phyloP scores from a whole-genome alignment of 805 yeast species.

The Metschnikowia anglica region DNA sequence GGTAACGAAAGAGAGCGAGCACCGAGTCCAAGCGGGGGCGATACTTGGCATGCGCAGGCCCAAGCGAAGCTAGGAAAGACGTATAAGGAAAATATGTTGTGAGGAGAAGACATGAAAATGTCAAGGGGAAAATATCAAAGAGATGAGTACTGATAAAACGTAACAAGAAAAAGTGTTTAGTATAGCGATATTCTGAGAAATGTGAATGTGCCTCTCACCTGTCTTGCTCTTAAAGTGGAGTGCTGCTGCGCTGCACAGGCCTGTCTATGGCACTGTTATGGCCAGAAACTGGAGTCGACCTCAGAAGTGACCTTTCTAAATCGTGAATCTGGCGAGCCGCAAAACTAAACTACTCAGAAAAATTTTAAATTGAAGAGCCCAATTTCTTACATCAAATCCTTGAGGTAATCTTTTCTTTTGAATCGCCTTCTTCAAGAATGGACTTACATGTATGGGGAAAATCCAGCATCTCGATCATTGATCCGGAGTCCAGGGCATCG shows the following conservation, averaged over 20 bases:
- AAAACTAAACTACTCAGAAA: background rate
- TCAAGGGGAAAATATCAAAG: too few relatives aligned
- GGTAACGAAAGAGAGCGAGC: slow-evolving; percentile 4
- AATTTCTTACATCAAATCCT: background rate
- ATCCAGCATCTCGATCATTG: slow-evolving; percentile 43
- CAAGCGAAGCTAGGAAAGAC: background rate
- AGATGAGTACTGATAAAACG: too few relatives aligned
- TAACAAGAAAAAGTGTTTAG: background rate
- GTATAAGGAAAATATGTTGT: background rate
- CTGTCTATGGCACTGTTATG: too few relatives aligned
- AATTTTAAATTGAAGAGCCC: background rate
- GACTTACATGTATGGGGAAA: slow-evolving; percentile 58
- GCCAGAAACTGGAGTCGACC: background rate
- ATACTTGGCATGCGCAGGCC: background rate
- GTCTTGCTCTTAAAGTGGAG: too few relatives aligned
- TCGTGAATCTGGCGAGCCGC: background rate
- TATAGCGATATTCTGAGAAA: background rate
- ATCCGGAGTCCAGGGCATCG: slow-evolving; percentile 52
- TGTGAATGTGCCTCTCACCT: too few relatives aligned
- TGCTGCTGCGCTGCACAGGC: background rate
- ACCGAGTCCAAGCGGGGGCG: background rate
- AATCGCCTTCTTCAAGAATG: slow-evolving; percentile 1
- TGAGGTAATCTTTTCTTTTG: background rate
- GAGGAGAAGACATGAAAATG: background rate
- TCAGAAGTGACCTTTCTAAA: background rate